phyloP scores from a whole-genome alignment of 441 rosid species.

The Brassica balearica region DNA sequence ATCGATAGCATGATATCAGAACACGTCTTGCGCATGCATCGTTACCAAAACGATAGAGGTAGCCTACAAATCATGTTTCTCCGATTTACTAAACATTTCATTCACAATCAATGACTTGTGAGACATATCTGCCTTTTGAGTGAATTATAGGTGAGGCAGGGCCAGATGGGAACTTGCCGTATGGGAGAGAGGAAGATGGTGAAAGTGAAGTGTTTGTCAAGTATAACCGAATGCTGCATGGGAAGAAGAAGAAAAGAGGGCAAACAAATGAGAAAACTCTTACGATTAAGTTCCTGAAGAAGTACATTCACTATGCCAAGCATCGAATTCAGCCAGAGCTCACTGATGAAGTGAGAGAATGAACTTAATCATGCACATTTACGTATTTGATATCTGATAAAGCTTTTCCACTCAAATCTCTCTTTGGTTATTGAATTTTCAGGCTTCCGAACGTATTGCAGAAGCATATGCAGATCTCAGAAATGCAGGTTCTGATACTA shows the following conservation, averaged over 20 bases:
- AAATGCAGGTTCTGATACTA: conserved; percentile 75
- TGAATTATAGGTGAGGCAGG: conserved; percentile 65
- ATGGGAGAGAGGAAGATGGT: conserved; percentile 82
- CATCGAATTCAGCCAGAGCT: conserved; percentile 93
- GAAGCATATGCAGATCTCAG: conserved; percentile 95
- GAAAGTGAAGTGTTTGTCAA: conserved; percentile 89
- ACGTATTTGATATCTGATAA: conserved; percentile 17
- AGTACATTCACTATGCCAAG: conserved; percentile 97
- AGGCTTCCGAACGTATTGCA: conserved; percentile 96
- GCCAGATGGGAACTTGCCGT: conserved; percentile 66
- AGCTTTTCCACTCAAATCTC: conserved; percentile 11
- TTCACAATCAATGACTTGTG: conserved; percentile 19
- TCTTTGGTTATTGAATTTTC: conserved; percentile 30
- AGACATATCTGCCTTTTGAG: conserved; percentile 28
- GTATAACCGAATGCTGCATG: conserved; percentile 90
- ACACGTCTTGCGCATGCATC: conserved; percentile 97
- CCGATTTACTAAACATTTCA: not conserved
- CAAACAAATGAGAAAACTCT: conserved; percentile 75
- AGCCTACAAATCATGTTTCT: conserved; percentile 13
- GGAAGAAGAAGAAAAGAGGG: conserved; percentile 71
- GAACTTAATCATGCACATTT: not conserved
- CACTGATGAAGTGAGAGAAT: conserved; percentile 76
- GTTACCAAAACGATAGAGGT: conserved; percentile 84
- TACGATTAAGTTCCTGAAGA: conserved; percentile 86
- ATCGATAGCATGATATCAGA: conserved; percentile 88